Evolutionary conservation across 345 rosid genomes (phyloP).

Genomic region (Laguncularia racemosa): DNA sequence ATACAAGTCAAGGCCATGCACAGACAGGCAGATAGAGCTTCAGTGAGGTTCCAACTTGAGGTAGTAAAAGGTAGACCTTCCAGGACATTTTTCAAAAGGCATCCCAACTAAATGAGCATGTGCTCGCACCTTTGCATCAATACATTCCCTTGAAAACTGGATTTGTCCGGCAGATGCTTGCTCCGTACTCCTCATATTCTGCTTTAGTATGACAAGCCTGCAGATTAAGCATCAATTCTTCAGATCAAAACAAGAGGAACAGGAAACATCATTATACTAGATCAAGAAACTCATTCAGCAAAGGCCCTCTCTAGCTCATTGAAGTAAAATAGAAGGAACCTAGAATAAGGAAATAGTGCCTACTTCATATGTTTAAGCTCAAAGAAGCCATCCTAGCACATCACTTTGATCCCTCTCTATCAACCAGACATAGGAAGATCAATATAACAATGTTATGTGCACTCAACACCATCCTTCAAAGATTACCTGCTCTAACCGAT

Average conservation of each 20-base stretch:
- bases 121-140: slow-evolving; percentile 18
- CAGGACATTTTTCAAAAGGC: background rate
- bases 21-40: background rate
- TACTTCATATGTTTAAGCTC: too few relatives aligned
- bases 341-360: too few relatives aligned
- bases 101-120: slow-evolving; percentile 5
- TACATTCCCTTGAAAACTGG: slow-evolving; percentile 99
- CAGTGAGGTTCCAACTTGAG: background rate
- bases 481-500: too few relatives aligned
- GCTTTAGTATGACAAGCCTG: slow-evolving; percentile 98
- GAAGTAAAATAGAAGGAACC: too few relatives aligned
- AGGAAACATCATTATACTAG: slow-evolving; percentile 1
- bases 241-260: background rate
- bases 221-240: slow-evolving; percentile 6
- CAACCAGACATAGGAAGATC: background rate
- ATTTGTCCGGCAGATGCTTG: slow-evolving; percentile 98
- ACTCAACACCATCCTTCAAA: too few relatives aligned
- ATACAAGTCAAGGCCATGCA: background rate
- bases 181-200: slow-evolving; percentile 95
- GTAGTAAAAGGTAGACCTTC: slow-evolving; percentile 6
- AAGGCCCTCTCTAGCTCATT: background rate
- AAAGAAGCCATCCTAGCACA: too few relatives aligned
- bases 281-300: background rate
- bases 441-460: too few relatives aligned
- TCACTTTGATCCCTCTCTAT: background rate